These are phyloP conservation scores for Cubamyces lactineus DNA, from an alignment of 768 basidiomycete genomes.

Conservation along the genomic window DNA sequence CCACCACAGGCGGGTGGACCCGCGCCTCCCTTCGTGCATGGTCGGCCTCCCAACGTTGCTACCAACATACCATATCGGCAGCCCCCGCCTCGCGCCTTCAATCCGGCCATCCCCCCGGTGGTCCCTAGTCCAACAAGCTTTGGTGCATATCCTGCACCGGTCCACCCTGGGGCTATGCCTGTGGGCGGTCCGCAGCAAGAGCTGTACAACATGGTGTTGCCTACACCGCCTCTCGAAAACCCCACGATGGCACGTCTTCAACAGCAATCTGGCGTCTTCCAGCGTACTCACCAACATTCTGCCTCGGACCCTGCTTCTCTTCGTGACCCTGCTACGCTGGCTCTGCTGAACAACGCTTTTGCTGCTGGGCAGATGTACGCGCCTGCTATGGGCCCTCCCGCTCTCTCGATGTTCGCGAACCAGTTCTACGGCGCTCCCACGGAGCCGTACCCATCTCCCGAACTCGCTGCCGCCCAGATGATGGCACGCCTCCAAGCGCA, in stretches of 20 bases:
- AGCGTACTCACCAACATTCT: slow-evolving; percentile 78
- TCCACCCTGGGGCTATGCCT: slow-evolving; percentile 69
- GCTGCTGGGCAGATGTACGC: slow-evolving; percentile 58
- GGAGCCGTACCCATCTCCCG: slow-evolving; percentile 57
- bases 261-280: slow-evolving; percentile 77
- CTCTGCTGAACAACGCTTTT: slow-evolving; percentile 62
- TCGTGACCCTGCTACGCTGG: slow-evolving; percentile 70
- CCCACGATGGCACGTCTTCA: slow-evolving; percentile 76
- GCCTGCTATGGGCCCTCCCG: slow-evolving; percentile 46
- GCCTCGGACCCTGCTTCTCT: slow-evolving; percentile 80
- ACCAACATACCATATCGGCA: slow-evolving; percentile 62
- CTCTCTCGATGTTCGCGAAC: slow-evolving; percentile 67
- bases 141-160: slow-evolving; percentile 41
- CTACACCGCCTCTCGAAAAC: slow-evolving; percentile 54
- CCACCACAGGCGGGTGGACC: slow-evolving; percentile 39
- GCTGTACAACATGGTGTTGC: slow-evolving; percentile 79
- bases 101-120: slow-evolving; percentile 49
- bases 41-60: slow-evolving; percentile 53
- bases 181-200: slow-evolving; percentile 72
- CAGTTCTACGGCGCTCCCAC: slow-evolving; percentile 65
- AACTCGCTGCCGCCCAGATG: slow-evolving; percentile 55
- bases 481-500: slow-evolving; percentile 66
- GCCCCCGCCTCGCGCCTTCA: slow-evolving; percentile 53
- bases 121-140: slow-evolving; percentile 57
- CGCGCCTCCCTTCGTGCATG: slow-evolving; percentile 50